Percentiles rank a stretch among this genome's conserved stretches.
These are phyloP conservation scores for Candolleomyces aberdarensis DNA, from an alignment of 768 basidiomycete species.

Conservation along the genomic window DNA sequence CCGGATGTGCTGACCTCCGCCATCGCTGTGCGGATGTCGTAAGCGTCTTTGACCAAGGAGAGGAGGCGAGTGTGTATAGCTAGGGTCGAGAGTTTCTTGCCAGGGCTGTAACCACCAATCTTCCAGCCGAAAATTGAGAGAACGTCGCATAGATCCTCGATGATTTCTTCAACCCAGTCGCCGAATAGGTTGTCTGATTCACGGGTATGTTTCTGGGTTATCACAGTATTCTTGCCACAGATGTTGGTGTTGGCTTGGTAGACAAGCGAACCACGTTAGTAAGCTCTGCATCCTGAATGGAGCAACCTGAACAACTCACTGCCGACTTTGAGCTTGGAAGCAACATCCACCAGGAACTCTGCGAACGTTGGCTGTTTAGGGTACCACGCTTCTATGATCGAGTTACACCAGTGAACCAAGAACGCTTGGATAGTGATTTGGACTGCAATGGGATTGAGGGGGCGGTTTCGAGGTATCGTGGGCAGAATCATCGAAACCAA, in stretches of 20 bases:
- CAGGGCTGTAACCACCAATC: not conserved
- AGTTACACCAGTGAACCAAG: constrained; percentile 8
- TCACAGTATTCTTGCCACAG: constrained; percentile 7
- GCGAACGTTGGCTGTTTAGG: constrained; percentile 10
- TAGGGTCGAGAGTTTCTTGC: not conserved
- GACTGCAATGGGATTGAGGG: not conserved
- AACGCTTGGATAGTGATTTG: constrained; percentile 6
- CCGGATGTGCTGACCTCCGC: constrained; percentile 11
- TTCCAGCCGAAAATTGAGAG: constrained; percentile 6
- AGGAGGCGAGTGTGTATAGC: not conserved
- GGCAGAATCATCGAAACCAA: not conserved
- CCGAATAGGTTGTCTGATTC: constrained; percentile 3
- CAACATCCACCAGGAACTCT: constrained; percentile 8
- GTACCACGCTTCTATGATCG: constrained; percentile 10
- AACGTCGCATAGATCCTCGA: constrained; percentile 1
- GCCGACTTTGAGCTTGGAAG: constrained; percentile 8
- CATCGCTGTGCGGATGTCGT: constrained; percentile 11
- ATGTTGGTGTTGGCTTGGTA: not conserved
- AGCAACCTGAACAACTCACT: not conserved
- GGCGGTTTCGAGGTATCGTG: not conserved
- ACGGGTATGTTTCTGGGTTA: constrained; percentile 7
- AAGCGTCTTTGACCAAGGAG: constrained; percentile 5
- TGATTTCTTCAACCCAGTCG: constrained; percentile 7
- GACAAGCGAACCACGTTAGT: no score
- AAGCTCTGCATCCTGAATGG: no score